Evolutionary conservation across 2,329 filamentous ascomycete species (phyloP), one percentile per base, ranked within the genome.

Genomic region (Macrophomina phaseolina): DNA sequence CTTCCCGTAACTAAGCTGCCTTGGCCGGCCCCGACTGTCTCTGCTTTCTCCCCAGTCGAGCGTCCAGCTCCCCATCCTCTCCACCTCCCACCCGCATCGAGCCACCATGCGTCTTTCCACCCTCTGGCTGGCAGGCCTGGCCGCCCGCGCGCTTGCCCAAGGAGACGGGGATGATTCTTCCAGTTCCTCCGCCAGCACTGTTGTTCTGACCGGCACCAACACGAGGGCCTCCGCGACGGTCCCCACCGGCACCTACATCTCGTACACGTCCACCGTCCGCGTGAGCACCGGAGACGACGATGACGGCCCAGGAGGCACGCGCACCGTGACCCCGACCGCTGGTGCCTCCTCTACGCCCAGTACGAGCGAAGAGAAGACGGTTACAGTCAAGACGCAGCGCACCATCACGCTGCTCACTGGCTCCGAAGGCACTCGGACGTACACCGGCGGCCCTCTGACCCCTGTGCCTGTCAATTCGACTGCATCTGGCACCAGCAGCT

Each of bases 401-500:
- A 67, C 65, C 58, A 48, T 62, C 32, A 63, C 52, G 28, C 14
- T 67, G n/a, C 51, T 67, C 23, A 67, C 65, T 14, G 65, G 65
- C 36, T n/a, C 49, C 49, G 30, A 34, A 30, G 56, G 49, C 6
- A 67, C 58, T 28, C 45, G 46, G 16, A 66, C 64, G 6, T 60
- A 60, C 23, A 66, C 64, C 9, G 63, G 63, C 42, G 63, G 63
- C n/a, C 63, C 63, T 38, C 42, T 65, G 16, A 60, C 53, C 23
- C 64, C 55, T 4, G 28, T 30, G 12, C 36, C 49, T 8, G 49
- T 16, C 34, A 65, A 65, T 9, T 52, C 48, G 23, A 65, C 52
- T 9, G 23, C 67, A 2, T 76, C 74, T 30, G 67, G 69, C 11
- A 64, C 65, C 36, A 75, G 71, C 30, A 77, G 73, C 32, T 68